Evolutionary conservation across 2,329 filamentous ascomycete genomes (phyloP).

Genomic region (Calonectria hawksworthii): DNA sequence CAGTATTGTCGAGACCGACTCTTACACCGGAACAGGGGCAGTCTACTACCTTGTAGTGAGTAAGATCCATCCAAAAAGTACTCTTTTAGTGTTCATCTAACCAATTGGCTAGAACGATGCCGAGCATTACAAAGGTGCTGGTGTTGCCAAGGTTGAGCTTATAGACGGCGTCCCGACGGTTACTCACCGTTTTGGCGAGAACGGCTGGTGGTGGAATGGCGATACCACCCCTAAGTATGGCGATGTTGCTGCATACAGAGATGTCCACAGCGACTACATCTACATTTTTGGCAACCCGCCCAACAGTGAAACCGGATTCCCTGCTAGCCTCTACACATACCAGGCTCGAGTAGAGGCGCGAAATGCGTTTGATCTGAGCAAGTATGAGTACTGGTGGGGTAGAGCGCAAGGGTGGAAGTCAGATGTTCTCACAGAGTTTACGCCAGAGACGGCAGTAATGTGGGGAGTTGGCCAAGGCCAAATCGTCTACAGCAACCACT

Average conservation of each 20-base stretch:
- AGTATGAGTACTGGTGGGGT: slow-evolving; percentile 60
- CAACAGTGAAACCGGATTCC: slow-evolving; percentile 44
- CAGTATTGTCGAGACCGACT: slow-evolving; percentile 53
- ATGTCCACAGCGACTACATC: slow-evolving; percentile 54
- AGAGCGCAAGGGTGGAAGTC: slow-evolving; percentile 53
- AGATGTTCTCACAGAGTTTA: slow-evolving; percentile 48
- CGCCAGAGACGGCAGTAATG: slow-evolving; percentile 54
- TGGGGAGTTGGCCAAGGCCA: slow-evolving; percentile 56
- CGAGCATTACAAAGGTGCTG: slow-evolving; percentile 53
- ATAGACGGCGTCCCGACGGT: slow-evolving; percentile 51
- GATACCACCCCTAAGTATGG: slow-evolving; percentile 51
- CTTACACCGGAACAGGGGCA: slow-evolving; percentile 44
- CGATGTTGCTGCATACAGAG: slow-evolving; percentile 54
- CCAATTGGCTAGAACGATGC: slow-evolving; percentile 44
- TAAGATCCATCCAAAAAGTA: neutral
- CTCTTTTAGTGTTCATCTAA: neutral
- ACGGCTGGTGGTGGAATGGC: slow-evolving; percentile 54
- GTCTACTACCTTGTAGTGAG: slow-evolving; percentile 55
- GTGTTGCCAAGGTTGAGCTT: slow-evolving; percentile 52
- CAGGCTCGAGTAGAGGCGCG: slow-evolving; percentile 52
- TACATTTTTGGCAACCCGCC: slow-evolving; percentile 57
- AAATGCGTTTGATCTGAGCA: slow-evolving; percentile 52
- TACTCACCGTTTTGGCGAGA: slow-evolving; percentile 46
- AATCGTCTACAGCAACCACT: slow-evolving; percentile 53
- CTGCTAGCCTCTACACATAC: slow-evolving; percentile 50